A percentile compares a stretch with the other conserved stretches of the same genome.
phyloP scores from a whole-genome alignment of 768 basidiomycete species.

The Suillus plorans region DNA sequence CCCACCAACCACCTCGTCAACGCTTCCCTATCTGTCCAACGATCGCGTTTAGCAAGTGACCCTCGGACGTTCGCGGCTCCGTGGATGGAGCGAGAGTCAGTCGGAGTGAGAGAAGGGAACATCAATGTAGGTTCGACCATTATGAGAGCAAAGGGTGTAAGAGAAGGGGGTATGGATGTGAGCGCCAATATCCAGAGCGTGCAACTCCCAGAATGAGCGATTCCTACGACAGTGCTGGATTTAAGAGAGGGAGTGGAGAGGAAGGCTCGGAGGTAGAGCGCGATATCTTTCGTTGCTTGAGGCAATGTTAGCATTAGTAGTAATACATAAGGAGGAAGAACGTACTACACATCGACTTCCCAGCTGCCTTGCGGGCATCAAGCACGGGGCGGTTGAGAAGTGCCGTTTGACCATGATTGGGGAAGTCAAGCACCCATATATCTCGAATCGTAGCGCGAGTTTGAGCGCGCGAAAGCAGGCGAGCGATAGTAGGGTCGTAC shows the following conservation, averaged over 20 bases:
- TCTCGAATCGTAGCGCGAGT: conserved; percentile 22
- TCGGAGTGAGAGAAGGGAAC: conserved; percentile 29
- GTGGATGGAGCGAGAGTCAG: conserved; percentile 27
- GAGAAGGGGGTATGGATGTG: background rate
- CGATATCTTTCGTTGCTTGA: conserved; percentile 24
- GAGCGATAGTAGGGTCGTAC: conserved; percentile 22
- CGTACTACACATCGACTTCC: conserved; percentile 23
- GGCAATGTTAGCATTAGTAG: background rate
- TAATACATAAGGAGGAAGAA: background rate
- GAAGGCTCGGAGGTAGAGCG: conserved; percentile 25
- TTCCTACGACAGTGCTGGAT: conserved; percentile 22
- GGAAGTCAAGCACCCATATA: conserved; percentile 36
- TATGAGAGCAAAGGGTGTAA: conserved; percentile 16
- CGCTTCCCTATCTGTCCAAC: conserved; percentile 23
- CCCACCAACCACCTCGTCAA: conserved; percentile 19
- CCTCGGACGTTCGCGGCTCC: conserved; percentile 31
- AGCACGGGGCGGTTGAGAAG: conserved; percentile 28
- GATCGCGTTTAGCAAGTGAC: conserved; percentile 25
- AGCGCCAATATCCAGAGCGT: conserved; percentile 17
- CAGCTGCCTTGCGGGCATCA: conserved; percentile 20
- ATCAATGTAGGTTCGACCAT: conserved; percentile 32
- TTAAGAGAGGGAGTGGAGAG: conserved; percentile 22
- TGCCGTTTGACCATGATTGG: conserved; percentile 37
- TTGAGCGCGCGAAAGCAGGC: background rate
- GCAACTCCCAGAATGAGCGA: conserved; percentile 31